Conservation (phyloP, 108 stramenopile genomes). For the Aurantiochytrium sp. region DNA sequence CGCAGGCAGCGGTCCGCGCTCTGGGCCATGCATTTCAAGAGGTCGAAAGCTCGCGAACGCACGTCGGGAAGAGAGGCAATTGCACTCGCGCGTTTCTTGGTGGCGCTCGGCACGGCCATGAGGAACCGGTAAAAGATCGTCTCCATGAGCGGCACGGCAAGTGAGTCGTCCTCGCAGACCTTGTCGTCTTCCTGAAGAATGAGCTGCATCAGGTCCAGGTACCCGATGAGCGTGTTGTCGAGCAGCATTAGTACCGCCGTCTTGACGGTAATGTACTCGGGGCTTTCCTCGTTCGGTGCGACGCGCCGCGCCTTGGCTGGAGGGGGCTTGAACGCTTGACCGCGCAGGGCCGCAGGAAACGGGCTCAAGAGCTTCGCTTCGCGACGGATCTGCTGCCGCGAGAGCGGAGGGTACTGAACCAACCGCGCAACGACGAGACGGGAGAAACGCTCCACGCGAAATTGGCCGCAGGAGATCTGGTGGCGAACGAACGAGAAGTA, state of each 20-base stretch:
- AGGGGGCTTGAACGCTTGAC: background rate
- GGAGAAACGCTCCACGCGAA: background rate
- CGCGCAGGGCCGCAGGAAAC: background rate
- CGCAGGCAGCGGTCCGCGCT: background rate
- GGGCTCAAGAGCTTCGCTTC: background rate
- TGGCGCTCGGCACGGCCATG: background rate
- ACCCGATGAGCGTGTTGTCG: constrained; percentile 1
- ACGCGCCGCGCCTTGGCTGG: background rate
- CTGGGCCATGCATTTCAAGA: background rate
- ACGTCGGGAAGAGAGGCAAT: constrained; percentile 15
- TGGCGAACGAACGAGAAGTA: background rate
- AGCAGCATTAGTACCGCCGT: background rate
- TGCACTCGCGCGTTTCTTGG: background rate
- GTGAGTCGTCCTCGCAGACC: background rate
- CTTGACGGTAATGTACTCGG: background rate
- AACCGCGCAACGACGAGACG: background rate
- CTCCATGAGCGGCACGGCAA: background rate
- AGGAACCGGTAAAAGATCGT: constrained; percentile 4
- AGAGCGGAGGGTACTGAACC: background rate
- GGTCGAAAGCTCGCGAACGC: background rate
- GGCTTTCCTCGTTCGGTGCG: background rate
- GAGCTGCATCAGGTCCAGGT: constrained; percentile 13
- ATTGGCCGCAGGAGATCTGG: background rate
- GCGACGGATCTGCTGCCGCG: background rate
- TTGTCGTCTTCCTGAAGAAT: background rate